Conservation (phyloP, 441 rosid species). For the Monsonia emarginata region DNA sequence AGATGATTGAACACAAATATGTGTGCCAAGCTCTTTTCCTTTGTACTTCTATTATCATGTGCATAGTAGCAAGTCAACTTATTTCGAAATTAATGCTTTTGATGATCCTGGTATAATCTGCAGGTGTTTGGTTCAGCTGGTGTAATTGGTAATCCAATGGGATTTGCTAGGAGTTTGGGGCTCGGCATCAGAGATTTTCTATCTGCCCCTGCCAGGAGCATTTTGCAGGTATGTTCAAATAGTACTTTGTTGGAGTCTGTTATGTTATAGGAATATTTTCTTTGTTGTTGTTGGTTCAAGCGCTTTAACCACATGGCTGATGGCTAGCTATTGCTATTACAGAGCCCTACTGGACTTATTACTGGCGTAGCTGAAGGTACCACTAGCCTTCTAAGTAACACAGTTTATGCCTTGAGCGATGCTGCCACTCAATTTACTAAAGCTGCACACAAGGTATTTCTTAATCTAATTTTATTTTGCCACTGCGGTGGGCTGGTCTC, state of each 20-base stretch:
- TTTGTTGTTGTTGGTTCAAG: too few relatives aligned
- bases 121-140: constrained; percentile 99
- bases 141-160: constrained; percentile 95
- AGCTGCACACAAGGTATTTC: constrained; percentile 91
- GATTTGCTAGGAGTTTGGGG: constrained; percentile 90
- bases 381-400: constrained; percentile 78
- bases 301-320: too few relatives aligned
- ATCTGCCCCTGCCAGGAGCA: constrained; percentile 73
- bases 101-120: constrained; percentile 15
- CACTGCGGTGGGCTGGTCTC: constrained; percentile 9
- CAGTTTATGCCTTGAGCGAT: constrained; percentile 87
- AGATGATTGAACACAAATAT: not conserved
- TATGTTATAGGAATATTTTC: too few relatives aligned
- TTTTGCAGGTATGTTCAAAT: constrained; percentile 49
- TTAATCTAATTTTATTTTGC: constrained; percentile 14
- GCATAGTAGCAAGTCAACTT: not conserved
- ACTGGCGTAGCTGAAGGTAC: constrained; percentile 95
- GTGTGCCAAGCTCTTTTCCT: not conserved
- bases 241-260: not conserved
- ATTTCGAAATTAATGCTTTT: not conserved
- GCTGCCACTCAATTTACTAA: constrained; percentile 96
- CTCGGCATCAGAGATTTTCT: constrained; percentile 85
- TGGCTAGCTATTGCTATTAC: constrained; percentile 22
- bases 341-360: constrained; percentile 89
- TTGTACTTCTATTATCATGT: not conserved